Evolutionary conservation across 2,329 filamentous ascomycete genomes (phyloP), one percentile per base, ranked within the genome.

Genomic region (Hypoxylon sp.): DNA sequence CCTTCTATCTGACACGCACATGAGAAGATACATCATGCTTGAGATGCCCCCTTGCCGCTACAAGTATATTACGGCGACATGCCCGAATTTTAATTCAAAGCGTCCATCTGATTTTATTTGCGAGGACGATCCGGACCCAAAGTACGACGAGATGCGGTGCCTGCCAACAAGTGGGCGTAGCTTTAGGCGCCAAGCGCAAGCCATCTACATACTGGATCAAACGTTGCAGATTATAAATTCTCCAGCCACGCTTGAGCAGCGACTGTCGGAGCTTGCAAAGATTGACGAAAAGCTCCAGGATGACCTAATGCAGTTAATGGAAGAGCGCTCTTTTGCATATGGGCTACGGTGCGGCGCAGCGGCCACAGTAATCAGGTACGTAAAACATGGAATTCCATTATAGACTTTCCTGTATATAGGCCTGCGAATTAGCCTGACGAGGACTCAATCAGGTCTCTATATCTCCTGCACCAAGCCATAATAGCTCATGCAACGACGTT

Each of bases 261-360:
- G 39, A n/a, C 6, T 44, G 5, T 44, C 5, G 39, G n/a, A 19
- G n/a, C 39, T 44, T 11, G 5, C 39, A 19, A 19, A 44, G 19
- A n/a, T 44, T 44, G 39, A 44, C 8, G 6, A 4, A 5, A 44
- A 44, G 2, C 39, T 44, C 17, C 39, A 19, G n/a, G 39, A 44
- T 44, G n/a, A 44, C 39, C n/a, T 44, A 19, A 44, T 44, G 39
- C 39, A 44, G 39, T 8, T 44, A n/a, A 44, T 19, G 39, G n/a
- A 19, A 4, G 39, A 44, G n/a, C 39, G n/a, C 6, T 19, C 39
- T 3, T 44, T 19, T 19, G 39, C n/a, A 19, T 19, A 44, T 44
- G 39, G 39, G 17, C 8, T 44, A 19, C 39, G 39, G 6, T 19
- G 39, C 8, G 39, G 39, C n/a, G 39, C n/a, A 19, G 39, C n/a